Evolutionary conservation across 768 basidiomycete genomes (phyloP).

Genomic region (Leccinum variicolor): DNA sequence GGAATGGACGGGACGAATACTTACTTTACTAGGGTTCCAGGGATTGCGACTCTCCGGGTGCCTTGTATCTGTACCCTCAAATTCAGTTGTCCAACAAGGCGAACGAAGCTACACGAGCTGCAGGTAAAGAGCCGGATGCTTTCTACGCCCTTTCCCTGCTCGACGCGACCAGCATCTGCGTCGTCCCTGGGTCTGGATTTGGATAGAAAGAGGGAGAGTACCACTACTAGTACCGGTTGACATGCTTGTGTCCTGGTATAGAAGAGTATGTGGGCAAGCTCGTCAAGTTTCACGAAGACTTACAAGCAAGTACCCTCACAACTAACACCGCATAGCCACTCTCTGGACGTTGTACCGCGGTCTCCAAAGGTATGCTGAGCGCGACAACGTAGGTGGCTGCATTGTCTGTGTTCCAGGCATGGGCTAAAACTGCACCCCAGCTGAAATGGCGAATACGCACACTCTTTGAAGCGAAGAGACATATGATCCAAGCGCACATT

Average conservation of each 20-base stretch:
- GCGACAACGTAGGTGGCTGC: conserved; percentile 42
- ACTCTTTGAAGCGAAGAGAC: conserved; percentile 51
- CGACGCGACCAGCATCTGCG: conserved; percentile 89
- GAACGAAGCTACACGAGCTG: conserved; percentile 63
- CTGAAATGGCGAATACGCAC: conserved; percentile 53
- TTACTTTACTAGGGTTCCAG: no score
- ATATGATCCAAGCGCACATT: conserved; percentile 49
- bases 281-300: conserved; percentile 67
- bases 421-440: conserved; percentile 33
- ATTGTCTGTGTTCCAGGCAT: not conserved
- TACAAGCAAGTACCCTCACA: conserved; percentile 42
- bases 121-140: conserved; percentile 80
- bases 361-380: conserved; percentile 54
- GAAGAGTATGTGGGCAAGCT: conserved; percentile 89
- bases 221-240: conserved; percentile 91
- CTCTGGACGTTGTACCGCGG: conserved; percentile 75
- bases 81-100: conserved; percentile 74
- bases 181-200: conserved; percentile 92
- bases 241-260: conserved; percentile 91
- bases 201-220: conserved; percentile 88
- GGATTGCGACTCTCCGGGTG: conserved; percentile 83
- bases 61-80: conserved; percentile 89
- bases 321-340: conserved; percentile 67
- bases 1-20: no score
- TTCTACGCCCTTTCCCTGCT: conserved; percentile 84